Evolutionary conservation across 2,329 filamentous ascomycete species (phyloP), one percentile per base, ranked within the genome.

Genomic region (Trichoderma sp.): DNA sequence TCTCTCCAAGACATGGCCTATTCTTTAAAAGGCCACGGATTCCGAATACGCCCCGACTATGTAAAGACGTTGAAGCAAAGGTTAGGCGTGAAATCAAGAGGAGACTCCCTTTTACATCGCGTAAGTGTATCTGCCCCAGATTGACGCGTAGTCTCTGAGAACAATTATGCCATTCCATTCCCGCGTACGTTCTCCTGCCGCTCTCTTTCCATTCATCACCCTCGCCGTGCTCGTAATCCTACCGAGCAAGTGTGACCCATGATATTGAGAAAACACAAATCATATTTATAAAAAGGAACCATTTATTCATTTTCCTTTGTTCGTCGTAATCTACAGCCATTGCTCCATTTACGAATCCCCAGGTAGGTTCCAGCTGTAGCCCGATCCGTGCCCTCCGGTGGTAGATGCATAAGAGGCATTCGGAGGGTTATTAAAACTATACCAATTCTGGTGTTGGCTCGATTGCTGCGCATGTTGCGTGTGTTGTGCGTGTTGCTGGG

Each of bases 321-420:
- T 16, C 18, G 24, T 43, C 7, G 16, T n/a, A 43, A 43, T 43
- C 39, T 43, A 18, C 7, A 43, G 39, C 3, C 5, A 21, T 21
- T 30, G 2, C 4, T 30, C 37, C 21, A 8, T 37, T 26, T 60
- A 69, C 60, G 70, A 59, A 52, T 72, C 72, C 10, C 71, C 68
- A 6, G 69, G 68, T 39, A 72, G 64, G 37, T 70, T 69, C 73
- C 73, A 77, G 71, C 69, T 75, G 46, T 76, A 77, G 39, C 70
- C 71, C 18, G 74, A 70, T n/a, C 72, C 68, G 30, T 76, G 73
- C 26, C 69, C 68, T n/a, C 68, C 70, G 10, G 39, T 5, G 5
- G 71, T 43, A 30, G 55, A 24, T 13, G 70, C 55, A 66, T 73
- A 72, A 13, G 74, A 72, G 37, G 26, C 60, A 56, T 51, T 73